A percentile compares a stretch with the other conserved stretches of the same genome.
Conservation (phyloP, 345 rosid species). For the Eucalyptus sp. region DNA sequence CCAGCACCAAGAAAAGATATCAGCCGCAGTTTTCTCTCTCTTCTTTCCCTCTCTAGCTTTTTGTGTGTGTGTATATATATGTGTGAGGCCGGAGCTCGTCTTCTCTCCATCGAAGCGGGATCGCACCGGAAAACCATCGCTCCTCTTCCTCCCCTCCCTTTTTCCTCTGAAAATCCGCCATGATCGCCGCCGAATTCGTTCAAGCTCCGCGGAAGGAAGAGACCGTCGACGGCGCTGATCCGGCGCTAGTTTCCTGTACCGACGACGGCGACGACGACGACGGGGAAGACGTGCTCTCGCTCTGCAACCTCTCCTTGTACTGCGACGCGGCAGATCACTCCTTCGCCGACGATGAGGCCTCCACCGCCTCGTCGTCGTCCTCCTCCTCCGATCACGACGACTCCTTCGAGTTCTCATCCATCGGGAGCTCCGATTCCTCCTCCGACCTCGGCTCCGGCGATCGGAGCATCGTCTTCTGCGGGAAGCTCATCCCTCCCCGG, state of each 20-base stretch:
- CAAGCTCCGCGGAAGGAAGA: not conserved
- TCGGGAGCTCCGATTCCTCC: not conserved
- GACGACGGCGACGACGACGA: not conserved
- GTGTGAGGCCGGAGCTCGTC: not conserved
- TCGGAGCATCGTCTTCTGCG: constrained; percentile 1
- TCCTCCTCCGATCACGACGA: not conserved
- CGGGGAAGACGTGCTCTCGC: not conserved
- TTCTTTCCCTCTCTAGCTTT: not conserved
- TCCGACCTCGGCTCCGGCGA: not conserved
- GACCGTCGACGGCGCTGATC: not conserved
- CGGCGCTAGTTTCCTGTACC: not conserved
- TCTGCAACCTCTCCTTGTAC: not conserved
- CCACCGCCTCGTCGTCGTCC: not conserved
- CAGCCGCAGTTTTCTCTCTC: not conserved
- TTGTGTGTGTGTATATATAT: not conserved
- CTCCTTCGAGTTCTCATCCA: not conserved
- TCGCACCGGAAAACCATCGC: not conserved
- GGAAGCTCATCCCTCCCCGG: not conserved
- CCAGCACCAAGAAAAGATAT: not conserved
- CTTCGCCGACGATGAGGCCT: not conserved
- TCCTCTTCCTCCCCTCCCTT: accelerated
- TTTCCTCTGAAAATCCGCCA: not conserved
- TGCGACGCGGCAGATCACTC: not conserved
- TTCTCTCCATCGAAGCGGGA: no score
- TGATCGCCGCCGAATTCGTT: not conserved